Evolutionary conservation across 2,329 filamentous ascomycete species (phyloP).

Genomic region (Helicocarpus griseus): DNA sequence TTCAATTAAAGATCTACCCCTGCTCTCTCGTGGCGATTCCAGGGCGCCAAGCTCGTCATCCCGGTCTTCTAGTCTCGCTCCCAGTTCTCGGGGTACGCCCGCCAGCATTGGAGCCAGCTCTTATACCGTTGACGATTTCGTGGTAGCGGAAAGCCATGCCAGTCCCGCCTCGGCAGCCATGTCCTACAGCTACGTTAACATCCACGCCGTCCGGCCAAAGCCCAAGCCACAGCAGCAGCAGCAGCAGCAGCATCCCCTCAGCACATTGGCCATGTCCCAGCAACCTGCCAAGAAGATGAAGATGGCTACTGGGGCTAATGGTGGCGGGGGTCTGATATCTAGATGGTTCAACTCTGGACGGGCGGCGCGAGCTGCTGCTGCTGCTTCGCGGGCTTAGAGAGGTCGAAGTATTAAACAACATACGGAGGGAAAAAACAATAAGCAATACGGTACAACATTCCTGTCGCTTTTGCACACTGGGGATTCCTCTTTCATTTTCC

Average conservation of each 20-base stretch:
- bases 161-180: conserved; percentile 25
- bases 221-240: conserved; percentile 21
- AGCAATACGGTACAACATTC: neutral
- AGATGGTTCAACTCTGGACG: conserved; percentile 34
- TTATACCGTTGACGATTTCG: conserved; percentile 24
- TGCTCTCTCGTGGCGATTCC: conserved; percentile 31
- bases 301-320: conserved; percentile 18
- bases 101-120: conserved; percentile 32
- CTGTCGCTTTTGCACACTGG: neutral
- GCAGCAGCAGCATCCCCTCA: conserved; percentile 11
- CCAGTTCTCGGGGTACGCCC: conserved; percentile 35
- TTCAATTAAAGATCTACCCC: conserved; percentile 35
- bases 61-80: conserved; percentile 34
- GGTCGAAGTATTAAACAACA: too few relatives aligned
- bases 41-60: conserved; percentile 30
- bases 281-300: conserved; percentile 35
- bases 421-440: neutral
- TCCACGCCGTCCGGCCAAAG: conserved; percentile 21
- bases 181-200: conserved; percentile 27
- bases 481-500: neutral
- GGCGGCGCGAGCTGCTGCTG: conserved; percentile 22
- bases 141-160: conserved; percentile 23
- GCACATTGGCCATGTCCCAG: conserved; percentile 19
- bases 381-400: conserved; percentile 13
- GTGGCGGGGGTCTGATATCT: conserved; percentile 31